A percentile compares a stretch with the other conserved stretches of the same genome.
These are phyloP conservation scores for Simplicillium sp. DNA, from an alignment of 2,329 filamentous ascomycete species.

Conservation along the genomic window DNA sequence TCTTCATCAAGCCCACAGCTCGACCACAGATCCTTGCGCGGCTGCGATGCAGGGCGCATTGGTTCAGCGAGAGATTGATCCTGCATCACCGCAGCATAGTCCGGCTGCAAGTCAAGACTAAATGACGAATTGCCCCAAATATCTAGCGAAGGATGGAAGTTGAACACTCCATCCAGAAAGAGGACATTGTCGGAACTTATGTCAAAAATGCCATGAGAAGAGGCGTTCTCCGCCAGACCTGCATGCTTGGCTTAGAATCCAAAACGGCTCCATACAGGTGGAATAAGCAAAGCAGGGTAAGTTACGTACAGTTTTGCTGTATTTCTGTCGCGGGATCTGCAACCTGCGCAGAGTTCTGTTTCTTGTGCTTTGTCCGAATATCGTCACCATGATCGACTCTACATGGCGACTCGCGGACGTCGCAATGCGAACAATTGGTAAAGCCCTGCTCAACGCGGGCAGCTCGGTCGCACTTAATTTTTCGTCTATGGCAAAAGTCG, in stretches of 20 bases:
- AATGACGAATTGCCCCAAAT: not conserved
- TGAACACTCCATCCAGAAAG: not conserved
- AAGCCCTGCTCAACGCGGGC: not conserved
- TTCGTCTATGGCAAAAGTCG: constrained; percentile 6
- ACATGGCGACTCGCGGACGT: not conserved
- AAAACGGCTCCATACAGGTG: not conserved
- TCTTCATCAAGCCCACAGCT: not conserved
- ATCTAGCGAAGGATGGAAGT: not conserved
- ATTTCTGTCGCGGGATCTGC: no score
- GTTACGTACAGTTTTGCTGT: not conserved
- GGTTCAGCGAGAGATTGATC: not conserved
- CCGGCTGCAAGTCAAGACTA: no score
- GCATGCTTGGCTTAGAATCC: not conserved
- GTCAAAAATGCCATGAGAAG: not conserved
- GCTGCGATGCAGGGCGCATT: not conserved
- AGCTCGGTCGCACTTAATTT: constrained; percentile 8
- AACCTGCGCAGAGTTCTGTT: not conserved
- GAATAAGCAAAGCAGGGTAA: not conserved
- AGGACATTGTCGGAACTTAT: not conserved
- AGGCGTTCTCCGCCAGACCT: no score
- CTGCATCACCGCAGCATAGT: no score
- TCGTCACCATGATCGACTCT: not conserved
- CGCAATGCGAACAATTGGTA: not conserved
- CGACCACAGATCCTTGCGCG: not conserved
- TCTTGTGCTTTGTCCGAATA: not conserved